Base-by-base conservation (phyloP, 192 early-diverging fungal species). In the Coemansia sp. region DNA sequence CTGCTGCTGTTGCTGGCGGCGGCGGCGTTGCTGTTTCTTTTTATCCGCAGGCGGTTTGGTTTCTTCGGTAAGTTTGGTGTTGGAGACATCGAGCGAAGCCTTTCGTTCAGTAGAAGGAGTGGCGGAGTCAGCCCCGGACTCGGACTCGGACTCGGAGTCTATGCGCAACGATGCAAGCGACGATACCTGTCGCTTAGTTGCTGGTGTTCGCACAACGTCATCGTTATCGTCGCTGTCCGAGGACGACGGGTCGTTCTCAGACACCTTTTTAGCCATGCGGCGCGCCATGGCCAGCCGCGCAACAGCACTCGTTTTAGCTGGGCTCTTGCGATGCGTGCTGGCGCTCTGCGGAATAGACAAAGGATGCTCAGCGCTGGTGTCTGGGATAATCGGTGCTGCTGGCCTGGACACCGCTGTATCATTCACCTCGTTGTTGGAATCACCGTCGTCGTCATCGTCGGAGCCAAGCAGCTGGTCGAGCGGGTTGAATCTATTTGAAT, bases 401-500 rank as follows among this genome's bases (percentile, higher is more conserved):
- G 26, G 54, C 32, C 32, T 56, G 54, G 21, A 10, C 19, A 15
- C 47, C 16, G 4, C 10, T 56, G 26, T 41, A 9, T 41, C 67
- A 5, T 45, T 59, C 40, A 37, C 56, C 10, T 19, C 49, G 38
- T n/a, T 59, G 38, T 59, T 38, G 15, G 57, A 54, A 43, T 69
- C 60, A n/a, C n/a, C n/a, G n/a, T n/a, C n/a, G 12, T 15, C 6
- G 26, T 66, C 70, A 19, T 62, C 61, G 40, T 80, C 72, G 3
- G 72, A 71, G 15, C 39, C 64, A 18, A 81, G 70, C 5, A 81
- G 64, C 67, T 81, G 70, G 13, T 70, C 79, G 10, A 81, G 45
- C 13, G 70, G 70, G 47, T 81, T 70, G 41, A 65, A 81, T 48
- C 23, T 64, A 32, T 42, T 59, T 4, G 56, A 13, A 10, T n/a